Evolutionary conservation across 768 basidiomycete genomes (phyloP).

Genomic region (Neoboletus subvelutipes): DNA sequence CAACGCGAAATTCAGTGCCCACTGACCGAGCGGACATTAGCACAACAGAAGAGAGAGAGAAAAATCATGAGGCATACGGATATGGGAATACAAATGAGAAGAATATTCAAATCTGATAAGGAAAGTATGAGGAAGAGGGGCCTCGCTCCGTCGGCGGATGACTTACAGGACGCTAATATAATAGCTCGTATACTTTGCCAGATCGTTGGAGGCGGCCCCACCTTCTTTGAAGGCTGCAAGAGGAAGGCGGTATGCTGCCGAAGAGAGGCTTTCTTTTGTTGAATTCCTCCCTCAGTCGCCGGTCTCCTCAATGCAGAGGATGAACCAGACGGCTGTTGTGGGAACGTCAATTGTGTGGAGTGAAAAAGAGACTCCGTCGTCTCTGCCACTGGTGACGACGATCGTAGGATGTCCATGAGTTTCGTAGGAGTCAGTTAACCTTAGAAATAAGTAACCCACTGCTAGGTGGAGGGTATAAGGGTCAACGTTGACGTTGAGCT

Average conservation of each 20-base stretch:
- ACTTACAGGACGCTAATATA: conserved; percentile 55
- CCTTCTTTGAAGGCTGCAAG: conserved; percentile 37
- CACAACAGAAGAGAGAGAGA: background rate
- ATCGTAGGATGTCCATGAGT: conserved; percentile 19
- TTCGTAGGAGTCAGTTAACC: background rate
- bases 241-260: conserved; percentile 30
- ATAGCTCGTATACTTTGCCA: conserved; percentile 53
- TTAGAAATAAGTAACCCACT: conserved; percentile 10
- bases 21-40: conserved; percentile 41
- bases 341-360: conserved; percentile 7
- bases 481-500: background rate
- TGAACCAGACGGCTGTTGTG: conserved; percentile 6
- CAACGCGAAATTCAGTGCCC: conserved; percentile 67
- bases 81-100: conserved; percentile 69
- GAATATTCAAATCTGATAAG: conserved; percentile 61
- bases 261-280: conserved; percentile 8
- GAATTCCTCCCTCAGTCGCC: background rate
- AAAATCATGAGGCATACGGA: conserved; percentile 42
- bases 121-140: conserved; percentile 2
- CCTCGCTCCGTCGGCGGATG: background rate
- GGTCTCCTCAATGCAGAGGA: conserved; percentile 16
- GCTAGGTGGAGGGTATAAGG: background rate
- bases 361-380: background rate
- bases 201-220: conserved; percentile 44
- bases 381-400: conserved; percentile 14